phyloP scores from a whole-genome alignment of 192 early-diverging fungal genomes.

The Entomortierella lignicola region DNA sequence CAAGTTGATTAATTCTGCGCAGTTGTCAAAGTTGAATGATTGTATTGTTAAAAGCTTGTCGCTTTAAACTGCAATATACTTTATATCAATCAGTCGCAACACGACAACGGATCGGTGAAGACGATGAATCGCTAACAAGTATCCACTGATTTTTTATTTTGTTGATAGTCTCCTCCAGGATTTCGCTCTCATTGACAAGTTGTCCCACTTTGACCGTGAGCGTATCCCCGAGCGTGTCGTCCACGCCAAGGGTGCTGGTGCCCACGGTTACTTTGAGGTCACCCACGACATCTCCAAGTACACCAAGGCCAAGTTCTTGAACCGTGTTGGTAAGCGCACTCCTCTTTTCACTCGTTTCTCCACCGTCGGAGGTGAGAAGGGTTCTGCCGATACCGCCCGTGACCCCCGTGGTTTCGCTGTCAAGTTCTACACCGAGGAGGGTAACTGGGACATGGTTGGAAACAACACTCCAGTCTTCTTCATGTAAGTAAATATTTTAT shows the following conservation, averaged over 20 bases:
- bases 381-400: constrained; percentile 73
- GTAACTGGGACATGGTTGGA: constrained; percentile 75
- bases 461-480: constrained; percentile 76
- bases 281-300: constrained; percentile 60
- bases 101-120: too few species aligned
- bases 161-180: constrained; percentile 65
- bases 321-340: constrained; percentile 70
- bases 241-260: constrained; percentile 87
- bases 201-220: constrained; percentile 87
- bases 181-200: constrained; percentile 76
- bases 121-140: background rate
- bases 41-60: constrained; percentile 4
- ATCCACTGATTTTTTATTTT: background rate
- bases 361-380: constrained; percentile 69
- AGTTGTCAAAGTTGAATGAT: too few species aligned
- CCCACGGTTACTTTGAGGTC: constrained; percentile 82
- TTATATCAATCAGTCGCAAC: too few species aligned
- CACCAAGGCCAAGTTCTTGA: constrained; percentile 73
- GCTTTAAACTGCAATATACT: constrained; percentile 20
- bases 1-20: too few species aligned
- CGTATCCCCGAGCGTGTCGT: constrained; percentile 90
- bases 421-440: constrained; percentile 84
- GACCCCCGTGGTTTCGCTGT: constrained; percentile 79
- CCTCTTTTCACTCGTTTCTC: constrained; percentile 77
- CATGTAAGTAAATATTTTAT: constrained; percentile 49